Evolutionary conservation across 2,329 filamentous ascomycete species (phyloP).

Genomic region (Alternaria sp.): DNA sequence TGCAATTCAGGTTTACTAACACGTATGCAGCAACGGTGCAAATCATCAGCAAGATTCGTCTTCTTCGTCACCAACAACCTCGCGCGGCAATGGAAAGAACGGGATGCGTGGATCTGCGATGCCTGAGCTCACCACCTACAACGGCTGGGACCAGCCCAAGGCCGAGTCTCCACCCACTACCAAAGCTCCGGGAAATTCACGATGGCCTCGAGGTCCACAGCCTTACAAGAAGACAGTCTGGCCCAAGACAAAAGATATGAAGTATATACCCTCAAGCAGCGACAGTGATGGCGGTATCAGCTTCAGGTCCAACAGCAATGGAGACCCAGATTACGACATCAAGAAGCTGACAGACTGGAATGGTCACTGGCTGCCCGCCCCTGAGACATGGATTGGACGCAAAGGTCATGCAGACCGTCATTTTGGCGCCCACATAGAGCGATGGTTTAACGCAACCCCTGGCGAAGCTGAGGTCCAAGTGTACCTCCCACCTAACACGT

Average conservation of each 20-base stretch:
- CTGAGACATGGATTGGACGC: constrained; percentile 55
- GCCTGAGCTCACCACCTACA: constrained; percentile 15
- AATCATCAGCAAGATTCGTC: neutral
- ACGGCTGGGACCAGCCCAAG: constrained; percentile 16
- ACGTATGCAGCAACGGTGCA: neutral
- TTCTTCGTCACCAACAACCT: constrained; percentile 6
- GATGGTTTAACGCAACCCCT: constrained; percentile 34
- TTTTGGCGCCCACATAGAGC: constrained; percentile 41
- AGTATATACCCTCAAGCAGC: constrained; percentile 15
- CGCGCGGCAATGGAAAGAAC: neutral
- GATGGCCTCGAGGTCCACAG: constrained; percentile 14
- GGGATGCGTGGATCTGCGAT: constrained; percentile 12
- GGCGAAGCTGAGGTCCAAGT: neutral
- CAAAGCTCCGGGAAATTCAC: constrained; percentile 18
- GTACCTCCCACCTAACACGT: neutral
- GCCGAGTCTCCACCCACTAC: neutral
- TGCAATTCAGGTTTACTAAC: neutral
- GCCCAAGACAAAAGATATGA: constrained; percentile 41
- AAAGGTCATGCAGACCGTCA: constrained; percentile 35
- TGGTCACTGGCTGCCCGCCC: constrained; percentile 54
- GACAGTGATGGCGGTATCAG: constrained; percentile 32
- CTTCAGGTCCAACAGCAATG: constrained; percentile 36
- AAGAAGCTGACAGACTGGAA: constrained; percentile 53
- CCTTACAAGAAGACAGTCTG: constrained; percentile 23
- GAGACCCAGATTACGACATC: constrained; percentile 43